A percentile compares a stretch with the other conserved stretches of the same genome.
Evolutionary conservation across 202 grass and related monocot genomes (phyloP).

Genomic region (Zoysia matrella): DNA sequence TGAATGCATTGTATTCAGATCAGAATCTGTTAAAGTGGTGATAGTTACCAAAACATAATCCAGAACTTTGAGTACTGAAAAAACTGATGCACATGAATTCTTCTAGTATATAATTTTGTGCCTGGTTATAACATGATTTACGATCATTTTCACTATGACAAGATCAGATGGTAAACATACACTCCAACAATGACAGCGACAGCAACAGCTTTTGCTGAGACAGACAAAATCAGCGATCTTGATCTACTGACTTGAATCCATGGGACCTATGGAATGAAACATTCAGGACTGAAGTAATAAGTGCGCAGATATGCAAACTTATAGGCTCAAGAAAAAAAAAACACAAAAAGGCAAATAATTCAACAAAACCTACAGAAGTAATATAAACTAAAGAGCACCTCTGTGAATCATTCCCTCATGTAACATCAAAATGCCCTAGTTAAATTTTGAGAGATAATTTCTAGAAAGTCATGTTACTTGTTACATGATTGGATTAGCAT

Average conservation of each 20-base stretch:
- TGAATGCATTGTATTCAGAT: neutral
- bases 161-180: conserved; percentile 25
- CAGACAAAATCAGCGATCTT: conserved; percentile 42
- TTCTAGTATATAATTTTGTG: neutral
- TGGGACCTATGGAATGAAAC: conserved; percentile 33
- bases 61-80: neutral
- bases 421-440: neutral
- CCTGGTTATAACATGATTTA: conserved; percentile 8
- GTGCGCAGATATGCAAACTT: conserved; percentile 5
- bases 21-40: conserved; percentile 1
- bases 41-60: conserved; percentile 20
- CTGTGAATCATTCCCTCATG: neutral
- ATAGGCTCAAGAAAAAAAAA: neutral
- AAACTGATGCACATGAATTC: neutral
- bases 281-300: conserved; percentile 12
- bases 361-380: conserved; percentile 10
- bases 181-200: conserved; percentile 32
- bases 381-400: conserved; percentile 21
- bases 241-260: conserved; percentile 46
- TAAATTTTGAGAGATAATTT: conserved; percentile 16
- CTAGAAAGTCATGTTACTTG: neutral
- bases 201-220: conserved; percentile 23
- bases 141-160: conserved; percentile 20
- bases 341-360: neutral
- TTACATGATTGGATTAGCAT: neutral